phyloP scores from a whole-genome alignment of 1,284 basidiomycete genomes.

The Hymenochaete sp. region DNA sequence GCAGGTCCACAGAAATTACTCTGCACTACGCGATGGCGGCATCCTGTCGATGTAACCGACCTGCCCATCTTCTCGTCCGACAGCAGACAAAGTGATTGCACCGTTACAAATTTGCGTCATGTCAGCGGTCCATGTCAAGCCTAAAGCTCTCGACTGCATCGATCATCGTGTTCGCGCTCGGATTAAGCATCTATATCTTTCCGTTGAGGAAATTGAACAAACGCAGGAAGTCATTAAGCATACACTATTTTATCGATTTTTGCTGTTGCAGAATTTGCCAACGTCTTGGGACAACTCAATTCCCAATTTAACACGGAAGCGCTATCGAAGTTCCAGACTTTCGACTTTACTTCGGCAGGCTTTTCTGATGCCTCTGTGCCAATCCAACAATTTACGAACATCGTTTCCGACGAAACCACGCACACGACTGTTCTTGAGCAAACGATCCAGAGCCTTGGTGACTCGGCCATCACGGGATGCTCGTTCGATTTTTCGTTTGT shows the following conservation, averaged over 20 bases:
- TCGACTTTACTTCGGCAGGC: constrained; percentile 63
- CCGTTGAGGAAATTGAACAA: too few species aligned
- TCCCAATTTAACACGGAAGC: constrained; percentile 61
- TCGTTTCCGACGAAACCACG: constrained; percentile 54
- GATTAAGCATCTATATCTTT: too few species aligned
- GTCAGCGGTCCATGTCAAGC: too few species aligned
- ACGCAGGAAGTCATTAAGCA: too few species aligned
- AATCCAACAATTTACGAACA: constrained; percentile 50
- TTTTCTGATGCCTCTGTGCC: constrained; percentile 50
- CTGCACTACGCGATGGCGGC: constrained; percentile 20
- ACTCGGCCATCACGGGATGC: constrained; percentile 47
- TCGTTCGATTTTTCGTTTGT: constrained; percentile 60
- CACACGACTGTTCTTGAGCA: constrained; percentile 48
- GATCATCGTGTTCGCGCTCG: too few species aligned
- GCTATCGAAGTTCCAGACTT: constrained; percentile 53
- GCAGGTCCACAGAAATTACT: constrained; percentile 56
- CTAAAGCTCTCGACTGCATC: too few species aligned
- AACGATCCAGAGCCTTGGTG: constrained; percentile 47
- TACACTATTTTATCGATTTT: constrained; percentile 5
- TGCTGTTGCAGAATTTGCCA: constrained; percentile 52
- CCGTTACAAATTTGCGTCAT: too few species aligned
- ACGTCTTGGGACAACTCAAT: constrained; percentile 68
- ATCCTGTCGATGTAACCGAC: too few species aligned
- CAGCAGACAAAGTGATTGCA: too few species aligned
- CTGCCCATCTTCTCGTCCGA: too few species aligned